phyloP scores from a whole-genome alignment of 2,329 filamentous ascomycete genomes.

The Alternaria arborescens region DNA sequence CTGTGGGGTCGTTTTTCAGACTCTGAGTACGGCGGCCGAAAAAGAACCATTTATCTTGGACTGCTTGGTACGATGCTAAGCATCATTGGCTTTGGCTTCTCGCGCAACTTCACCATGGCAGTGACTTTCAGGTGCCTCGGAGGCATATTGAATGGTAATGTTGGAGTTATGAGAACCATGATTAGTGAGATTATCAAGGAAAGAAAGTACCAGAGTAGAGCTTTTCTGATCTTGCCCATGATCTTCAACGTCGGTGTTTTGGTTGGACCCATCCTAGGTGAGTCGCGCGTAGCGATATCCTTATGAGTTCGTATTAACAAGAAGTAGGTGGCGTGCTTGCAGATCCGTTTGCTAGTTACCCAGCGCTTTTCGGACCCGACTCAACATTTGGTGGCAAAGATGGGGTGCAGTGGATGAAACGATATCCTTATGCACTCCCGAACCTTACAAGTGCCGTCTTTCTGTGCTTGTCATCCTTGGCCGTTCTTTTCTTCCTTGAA shows the following conservation, averaged over 20 bases:
- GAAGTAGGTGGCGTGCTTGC: slow-evolving; percentile 71
- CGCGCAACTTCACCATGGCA: slow-evolving; percentile 67
- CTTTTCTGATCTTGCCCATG: slow-evolving; percentile 70
- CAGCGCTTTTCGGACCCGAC: slow-evolving; percentile 68
- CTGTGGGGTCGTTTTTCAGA: slow-evolving; percentile 79
- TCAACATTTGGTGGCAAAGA: slow-evolving; percentile 64
- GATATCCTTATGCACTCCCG: slow-evolving; percentile 74
- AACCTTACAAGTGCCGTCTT: slow-evolving; percentile 72
- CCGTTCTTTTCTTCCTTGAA: slow-evolving; percentile 71
- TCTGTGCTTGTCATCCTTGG: slow-evolving; percentile 63
- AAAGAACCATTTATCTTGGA: slow-evolving; percentile 80
- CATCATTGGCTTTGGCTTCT: slow-evolving; percentile 74
- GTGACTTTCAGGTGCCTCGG: slow-evolving; percentile 72
- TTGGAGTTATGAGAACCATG: slow-evolving; percentile 78
- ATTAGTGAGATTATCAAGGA: slow-evolving; percentile 76
- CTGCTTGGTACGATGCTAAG: slow-evolving; percentile 73
- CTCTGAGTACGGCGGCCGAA: slow-evolving; percentile 71
- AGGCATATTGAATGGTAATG: slow-evolving; percentile 75
- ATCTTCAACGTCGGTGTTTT: slow-evolving; percentile 70
- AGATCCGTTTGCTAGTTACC: slow-evolving; percentile 70
- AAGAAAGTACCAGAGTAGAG: slow-evolving; percentile 67
- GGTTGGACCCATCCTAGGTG: slow-evolving; percentile 53
- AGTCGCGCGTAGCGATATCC: not conserved
- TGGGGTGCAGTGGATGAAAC: slow-evolving; percentile 70
- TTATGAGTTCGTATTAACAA: slow-evolving; percentile 29